Base-by-base conservation (phyloP, 352 stramenopile genomes). In the Salisapilia sapeloensis region DNA sequence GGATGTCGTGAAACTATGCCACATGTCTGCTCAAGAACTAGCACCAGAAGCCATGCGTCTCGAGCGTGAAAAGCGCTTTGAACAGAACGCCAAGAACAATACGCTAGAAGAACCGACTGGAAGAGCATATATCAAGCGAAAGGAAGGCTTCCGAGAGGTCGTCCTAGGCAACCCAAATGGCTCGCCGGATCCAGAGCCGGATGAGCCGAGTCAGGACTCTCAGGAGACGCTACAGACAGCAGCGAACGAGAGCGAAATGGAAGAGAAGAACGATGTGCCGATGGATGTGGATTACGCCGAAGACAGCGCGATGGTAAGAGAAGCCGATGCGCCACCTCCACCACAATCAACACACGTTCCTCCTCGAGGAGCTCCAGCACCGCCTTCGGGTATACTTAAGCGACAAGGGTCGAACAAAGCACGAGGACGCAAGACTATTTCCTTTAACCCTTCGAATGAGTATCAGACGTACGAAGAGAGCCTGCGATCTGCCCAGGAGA, bases 91-190 rank as follows among this genome's bases (percentile, higher is more conserved):
- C 1, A 52, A 61, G 27, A 51, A 53, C 14, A 63, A 49, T 30
- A 76, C 46, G 14, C 31, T 77, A n/a, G 50, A 48, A 9, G 41
- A 40, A 4, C 55, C 57, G 0, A 59, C 32, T 0, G 58, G 55
- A 3, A 33, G 32, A 3, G 30, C 35, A 0, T 32, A 70, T 1
- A 39, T 63, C 19, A 77, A 77, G 36, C 72, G 58, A 2, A 77
- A 70, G 38, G 39, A 72, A 25, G 61, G 61, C 0, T 57, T 56
- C 43, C 63, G 65, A 22, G 61, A 77, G 42, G 48, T 76, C 2
- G 40, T 49, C 14, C 37, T 62, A 17, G 39, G 30, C 13, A 40
- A 40, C 8, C 22, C 27, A 6, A 15, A 16, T 6, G 24, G 24
- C 5, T 37, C 40, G 2, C 11, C 35, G 4, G 49, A 55, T 18